Conservation (phyloP, 371 early-diverging fungal genomes). For the Dichotomocladium elegans region DNA sequence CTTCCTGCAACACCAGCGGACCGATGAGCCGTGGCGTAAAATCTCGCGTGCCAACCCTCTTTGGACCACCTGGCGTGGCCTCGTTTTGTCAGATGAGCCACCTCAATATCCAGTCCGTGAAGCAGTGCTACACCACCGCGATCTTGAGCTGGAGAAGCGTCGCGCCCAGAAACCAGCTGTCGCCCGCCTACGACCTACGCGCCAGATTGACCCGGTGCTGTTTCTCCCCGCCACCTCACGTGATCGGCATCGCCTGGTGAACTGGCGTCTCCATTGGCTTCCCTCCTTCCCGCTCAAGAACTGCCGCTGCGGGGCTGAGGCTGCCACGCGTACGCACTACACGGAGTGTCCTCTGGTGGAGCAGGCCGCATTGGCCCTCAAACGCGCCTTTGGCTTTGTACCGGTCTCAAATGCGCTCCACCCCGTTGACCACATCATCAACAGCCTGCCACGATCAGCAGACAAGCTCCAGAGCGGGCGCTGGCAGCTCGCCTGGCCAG, state of each 20-base stretch:
- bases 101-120: neutral
- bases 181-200: neutral
- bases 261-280: conserved; percentile 4
- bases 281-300: neutral
- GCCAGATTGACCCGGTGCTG: neutral
- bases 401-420: no score
- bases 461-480: neutral
- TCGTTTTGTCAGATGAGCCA: neutral
- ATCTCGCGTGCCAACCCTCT: neutral
- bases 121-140: neutral
- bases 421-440: neutral
- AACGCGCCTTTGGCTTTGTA: no score
- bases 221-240: neutral
- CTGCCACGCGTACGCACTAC: neutral
- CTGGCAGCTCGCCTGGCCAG: neutral
- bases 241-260: conserved; percentile 2
- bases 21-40: neutral
- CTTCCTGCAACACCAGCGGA: neutral
- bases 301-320: neutral
- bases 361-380: no score
- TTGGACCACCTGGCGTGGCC: no score
- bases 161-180: neutral
- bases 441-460: neutral
- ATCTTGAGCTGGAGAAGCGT: neutral
- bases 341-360: neutral